Evolutionary conservation across 441 rosid genomes (phyloP).

Genomic region (Erysimum cheiri): DNA sequence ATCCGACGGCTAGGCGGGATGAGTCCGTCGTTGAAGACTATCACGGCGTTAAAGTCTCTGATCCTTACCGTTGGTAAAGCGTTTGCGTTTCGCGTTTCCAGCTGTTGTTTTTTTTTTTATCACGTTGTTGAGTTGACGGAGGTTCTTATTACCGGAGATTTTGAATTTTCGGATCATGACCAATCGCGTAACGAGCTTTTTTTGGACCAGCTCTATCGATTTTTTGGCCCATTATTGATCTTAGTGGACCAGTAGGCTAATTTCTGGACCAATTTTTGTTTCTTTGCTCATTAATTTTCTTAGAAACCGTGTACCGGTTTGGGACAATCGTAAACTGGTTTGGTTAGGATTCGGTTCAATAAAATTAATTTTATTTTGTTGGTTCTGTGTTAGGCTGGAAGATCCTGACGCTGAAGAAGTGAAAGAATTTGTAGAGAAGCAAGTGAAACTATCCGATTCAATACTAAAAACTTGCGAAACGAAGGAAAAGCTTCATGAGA

Average conservation of each 20-base stretch:
- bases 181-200: conserved; percentile 30
- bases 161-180: conserved; percentile 26
- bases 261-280: conserved; percentile 26
- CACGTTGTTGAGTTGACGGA: conserved; percentile 25
- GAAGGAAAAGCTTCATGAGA: conserved; percentile 65
- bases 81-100: conserved; percentile 11
- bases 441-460: conserved; percentile 70
- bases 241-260: conserved; percentile 8
- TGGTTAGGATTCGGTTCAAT: conserved; percentile 19
- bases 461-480: conserved; percentile 66
- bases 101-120: background rate
- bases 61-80: conserved; percentile 88
- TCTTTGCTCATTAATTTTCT: conserved; percentile 1
- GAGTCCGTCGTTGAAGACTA: conserved; percentile 75
- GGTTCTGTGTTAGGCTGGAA: conserved; percentile 65
- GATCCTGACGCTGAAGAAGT: conserved; percentile 88
- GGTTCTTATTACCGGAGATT: conserved; percentile 11
- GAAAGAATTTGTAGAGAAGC: conserved; percentile 72
- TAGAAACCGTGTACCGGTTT: conserved; percentile 30
- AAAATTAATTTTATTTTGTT: background rate
- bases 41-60: conserved; percentile 74
- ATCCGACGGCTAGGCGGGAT: conserved; percentile 74
- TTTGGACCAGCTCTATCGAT: conserved; percentile 31
- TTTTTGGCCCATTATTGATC: conserved; percentile 31
- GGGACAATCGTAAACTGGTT: background rate